Evolutionary conservation across 1,284 basidiomycete genomes (phyloP).

Genomic region (Moniliella sp.): DNA sequence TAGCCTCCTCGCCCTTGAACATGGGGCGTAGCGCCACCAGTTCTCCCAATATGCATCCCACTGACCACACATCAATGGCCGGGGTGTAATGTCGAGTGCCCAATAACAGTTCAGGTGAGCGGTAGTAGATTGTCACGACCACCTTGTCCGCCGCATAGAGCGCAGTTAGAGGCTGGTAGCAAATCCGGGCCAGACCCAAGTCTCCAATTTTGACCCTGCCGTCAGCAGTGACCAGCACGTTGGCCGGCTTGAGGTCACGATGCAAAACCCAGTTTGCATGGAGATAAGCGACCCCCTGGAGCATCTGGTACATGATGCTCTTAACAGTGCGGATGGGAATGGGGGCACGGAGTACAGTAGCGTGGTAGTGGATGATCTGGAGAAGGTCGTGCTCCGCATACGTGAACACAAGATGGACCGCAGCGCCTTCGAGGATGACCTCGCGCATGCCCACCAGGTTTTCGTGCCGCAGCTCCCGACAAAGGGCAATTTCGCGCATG

Average conservation of each 20-base stretch:
- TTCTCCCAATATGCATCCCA: constrained; percentile 91
- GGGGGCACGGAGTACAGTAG: constrained; percentile 56
- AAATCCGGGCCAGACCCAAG: constrained; percentile 71
- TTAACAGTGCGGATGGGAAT: constrained; percentile 64
- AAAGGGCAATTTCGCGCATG: constrained; percentile 85
- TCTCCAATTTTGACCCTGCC: constrained; percentile 96
- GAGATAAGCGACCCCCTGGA: constrained; percentile 80
- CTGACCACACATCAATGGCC: constrained; percentile 92
- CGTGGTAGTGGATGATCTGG: constrained; percentile 93
- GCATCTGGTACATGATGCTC: constrained; percentile 78
- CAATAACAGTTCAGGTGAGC: constrained; percentile 76
- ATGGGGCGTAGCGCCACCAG: constrained; percentile 76
- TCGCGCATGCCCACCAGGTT: constrained; percentile 77
- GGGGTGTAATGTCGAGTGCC: constrained; percentile 92
- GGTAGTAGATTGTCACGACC: constrained; percentile 97
- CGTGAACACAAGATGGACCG: constrained; percentile 72
- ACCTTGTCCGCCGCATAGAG: constrained; percentile 68
- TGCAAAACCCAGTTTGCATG: constrained; percentile 87
- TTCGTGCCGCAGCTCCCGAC: constrained; percentile 75
- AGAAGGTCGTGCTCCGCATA: constrained; percentile 77
- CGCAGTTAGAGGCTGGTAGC: constrained; percentile 61
- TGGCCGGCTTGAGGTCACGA: constrained; percentile 91
- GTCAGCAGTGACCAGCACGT: constrained; percentile 71
- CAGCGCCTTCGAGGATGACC: constrained; percentile 89
- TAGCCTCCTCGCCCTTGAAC: constrained; percentile 97